Evolutionary conservation across 768 basidiomycete genomes (phyloP), one percentile per base, ranked within the genome.

Genomic region (Tulasnella sp.): DNA sequence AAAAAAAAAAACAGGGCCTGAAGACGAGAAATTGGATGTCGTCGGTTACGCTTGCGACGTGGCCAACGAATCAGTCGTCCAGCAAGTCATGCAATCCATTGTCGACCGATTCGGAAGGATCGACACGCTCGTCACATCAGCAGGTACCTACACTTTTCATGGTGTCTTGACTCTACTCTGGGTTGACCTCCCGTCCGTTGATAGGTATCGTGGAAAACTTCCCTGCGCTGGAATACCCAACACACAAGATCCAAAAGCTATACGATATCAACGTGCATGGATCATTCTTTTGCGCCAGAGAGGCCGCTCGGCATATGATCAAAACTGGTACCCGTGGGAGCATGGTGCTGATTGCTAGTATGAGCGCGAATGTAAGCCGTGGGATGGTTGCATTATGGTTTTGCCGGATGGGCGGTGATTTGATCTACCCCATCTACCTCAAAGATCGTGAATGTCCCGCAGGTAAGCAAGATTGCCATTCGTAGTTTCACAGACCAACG

Each of bases 221-320:
- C 71, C 74, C 88, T 38, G 90, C 91, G 1, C 78, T 91, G 56
- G 88, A 92, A 81, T 92, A 68, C 68, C 94, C 94, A 2, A 80
- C 83, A 54, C 86, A 91, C 63, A 84, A 86, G 53, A 82, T 91
- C 66, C 85, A 84, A 70, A 80, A 82, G 58, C 74, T 98, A 58
- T 88, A 86, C 69, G 90, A 92, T 67, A 82, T 97, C 76, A 97
- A 97, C 68, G 88, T 97, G 44, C 89, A 96, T 69, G 94, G 93
- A 58, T 82, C 83, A 13, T 94, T 89, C 75, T 95, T 86, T 74
- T 95, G 92, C n/a, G 95, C 95, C 9, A 84, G 95, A 26, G 93
- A 97, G 72, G 94, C 88, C 1, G 94, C 93, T 48, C 84, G 34
- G 64, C 77, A 81, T 72, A 97, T 97, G 95, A 86, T 94, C 63